These are phyloP conservation scores for Brassica cretica DNA, from an alignment of 345 rosid genomes.

Conservation along the genomic window DNA sequence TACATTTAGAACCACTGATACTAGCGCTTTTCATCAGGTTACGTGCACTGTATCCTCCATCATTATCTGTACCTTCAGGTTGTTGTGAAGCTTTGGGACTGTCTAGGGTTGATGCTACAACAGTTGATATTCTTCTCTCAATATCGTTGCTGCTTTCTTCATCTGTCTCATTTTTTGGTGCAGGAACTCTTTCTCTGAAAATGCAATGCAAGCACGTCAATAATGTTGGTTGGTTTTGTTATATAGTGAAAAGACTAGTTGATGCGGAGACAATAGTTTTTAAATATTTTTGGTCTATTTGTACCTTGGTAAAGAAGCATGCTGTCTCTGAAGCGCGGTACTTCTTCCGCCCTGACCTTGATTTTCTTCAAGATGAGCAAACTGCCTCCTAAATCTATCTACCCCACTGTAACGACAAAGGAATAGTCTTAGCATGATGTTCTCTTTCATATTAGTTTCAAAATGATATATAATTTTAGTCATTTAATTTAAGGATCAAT, in stretches of 20 bases:
- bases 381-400: conserved; percentile 92
- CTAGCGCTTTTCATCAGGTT: conserved; percentile 87
- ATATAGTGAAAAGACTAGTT: background rate
- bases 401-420: conserved; percentile 62
- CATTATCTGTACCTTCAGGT: conserved; percentile 43
- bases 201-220: conserved; percentile 18
- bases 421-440: background rate
- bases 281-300: background rate
- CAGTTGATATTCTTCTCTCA: conserved; percentile 46
- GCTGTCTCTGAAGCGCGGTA: conserved; percentile 71
- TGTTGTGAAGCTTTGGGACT: conserved; percentile 48
- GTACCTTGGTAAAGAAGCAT: conserved; percentile 93
- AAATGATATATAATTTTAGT: background rate
- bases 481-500: conserved; percentile 5
- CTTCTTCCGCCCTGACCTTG: conserved; percentile 70
- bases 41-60: conserved; percentile 51
- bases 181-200: conserved; percentile 78
- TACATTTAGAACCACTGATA: conserved; percentile 90
- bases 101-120: conserved; percentile 51
- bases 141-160: conserved; percentile 39
- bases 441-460: conserved; percentile 5
- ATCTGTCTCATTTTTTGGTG: conserved; percentile 47
- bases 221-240: background rate
- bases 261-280: background rate
- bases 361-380: conserved; percentile 95